These are phyloP conservation scores for Phytopythium helicoides DNA, from an alignment of 352 stramenopile species.

Conservation along the genomic window DNA sequence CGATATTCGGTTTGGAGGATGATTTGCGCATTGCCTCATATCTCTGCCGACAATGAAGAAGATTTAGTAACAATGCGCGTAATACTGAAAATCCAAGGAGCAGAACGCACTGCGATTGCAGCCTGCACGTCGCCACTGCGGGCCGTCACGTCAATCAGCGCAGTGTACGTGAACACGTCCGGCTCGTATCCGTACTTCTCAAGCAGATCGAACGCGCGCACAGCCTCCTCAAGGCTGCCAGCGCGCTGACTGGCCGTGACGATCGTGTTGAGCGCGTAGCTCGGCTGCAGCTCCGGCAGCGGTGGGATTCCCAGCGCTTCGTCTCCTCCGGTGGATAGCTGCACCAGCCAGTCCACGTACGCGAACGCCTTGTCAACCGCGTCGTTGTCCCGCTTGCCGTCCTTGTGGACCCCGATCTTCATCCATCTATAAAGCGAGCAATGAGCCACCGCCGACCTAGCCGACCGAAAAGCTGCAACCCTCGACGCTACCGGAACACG, in stretches of 20 bases:
- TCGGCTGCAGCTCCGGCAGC: slow-evolving; percentile 49
- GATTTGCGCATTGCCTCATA: slow-evolving; percentile 66
- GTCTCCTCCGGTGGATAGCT: slow-evolving; percentile 48
- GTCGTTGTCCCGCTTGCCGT: slow-evolving; percentile 46
- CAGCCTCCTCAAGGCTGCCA: slow-evolving; percentile 49
- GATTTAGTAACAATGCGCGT: neutral
- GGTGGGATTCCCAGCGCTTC: slow-evolving; percentile 29
- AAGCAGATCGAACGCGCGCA: slow-evolving; percentile 58
- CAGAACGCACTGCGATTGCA: slow-evolving; percentile 39
- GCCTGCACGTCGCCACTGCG: slow-evolving; percentile 38
- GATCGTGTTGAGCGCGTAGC: slow-evolving; percentile 77
- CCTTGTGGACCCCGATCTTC: slow-evolving; percentile 61
- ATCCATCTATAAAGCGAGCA: slow-evolving; percentile 33
- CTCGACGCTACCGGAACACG: slow-evolving; percentile 43
- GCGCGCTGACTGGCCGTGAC: slow-evolving; percentile 72
- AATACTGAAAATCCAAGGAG: neutral
- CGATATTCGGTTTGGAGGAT: slow-evolving; percentile 63
- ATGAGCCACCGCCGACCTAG: neutral
- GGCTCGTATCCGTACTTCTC: slow-evolving; percentile 49
- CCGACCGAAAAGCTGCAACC: neutral
- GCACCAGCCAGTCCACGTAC: slow-evolving; percentile 72
- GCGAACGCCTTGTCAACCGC: slow-evolving; percentile 60
- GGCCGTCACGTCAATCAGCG: slow-evolving; percentile 72
- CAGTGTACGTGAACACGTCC: slow-evolving; percentile 81
- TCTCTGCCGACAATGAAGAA: slow-evolving; percentile 17